Conservation (phyloP, 2,329 filamentous ascomycete species). For the Cladobotryum protrusum region DNA sequence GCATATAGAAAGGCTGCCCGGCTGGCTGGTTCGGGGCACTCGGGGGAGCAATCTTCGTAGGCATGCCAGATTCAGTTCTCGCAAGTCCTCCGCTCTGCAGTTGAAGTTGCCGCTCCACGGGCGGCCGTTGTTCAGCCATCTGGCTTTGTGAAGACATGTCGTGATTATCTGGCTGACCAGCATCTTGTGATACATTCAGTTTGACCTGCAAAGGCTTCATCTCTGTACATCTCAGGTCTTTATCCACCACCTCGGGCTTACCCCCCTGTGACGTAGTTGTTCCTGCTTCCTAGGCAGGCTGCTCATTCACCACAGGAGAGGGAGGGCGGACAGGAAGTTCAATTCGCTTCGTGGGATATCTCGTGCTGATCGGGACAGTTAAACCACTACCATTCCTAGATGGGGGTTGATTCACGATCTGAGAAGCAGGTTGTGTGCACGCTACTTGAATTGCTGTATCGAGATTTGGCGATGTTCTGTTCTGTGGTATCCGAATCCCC, state of each 20-base stretch:
- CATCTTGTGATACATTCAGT: not conserved
- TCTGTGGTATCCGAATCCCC: not conserved
- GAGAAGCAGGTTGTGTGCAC: not conserved
- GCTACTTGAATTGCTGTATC: not conserved
- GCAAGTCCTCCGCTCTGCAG: not conserved
- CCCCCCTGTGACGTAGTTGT: slow-evolving; percentile 1
- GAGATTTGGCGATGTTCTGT: not conserved
- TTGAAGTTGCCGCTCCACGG: not conserved
- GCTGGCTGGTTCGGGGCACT: not conserved
- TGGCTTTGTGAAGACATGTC: not conserved
- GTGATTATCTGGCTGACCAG: not conserved
- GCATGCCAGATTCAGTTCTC: not conserved
- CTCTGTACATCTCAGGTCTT: slow-evolving; percentile 1
- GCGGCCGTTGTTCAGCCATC: not conserved
- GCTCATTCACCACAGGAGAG: slow-evolving; percentile 4
- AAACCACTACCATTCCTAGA: not conserved
- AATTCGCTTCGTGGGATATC: not conserved
- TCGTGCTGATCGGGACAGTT: not conserved
- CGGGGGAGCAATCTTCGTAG: not conserved
- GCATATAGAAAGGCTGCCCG: slow-evolving; percentile 5
- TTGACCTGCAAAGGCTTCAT: not conserved
- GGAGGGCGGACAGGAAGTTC: not conserved
- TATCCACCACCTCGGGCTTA: not conserved
- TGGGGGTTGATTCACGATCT: not conserved
- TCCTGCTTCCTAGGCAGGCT: slow-evolving; percentile 16